Evolutionary conservation across 768 basidiomycete species (phyloP), one percentile per base, ranked within the genome.

Genomic region (Mycena pura): DNA sequence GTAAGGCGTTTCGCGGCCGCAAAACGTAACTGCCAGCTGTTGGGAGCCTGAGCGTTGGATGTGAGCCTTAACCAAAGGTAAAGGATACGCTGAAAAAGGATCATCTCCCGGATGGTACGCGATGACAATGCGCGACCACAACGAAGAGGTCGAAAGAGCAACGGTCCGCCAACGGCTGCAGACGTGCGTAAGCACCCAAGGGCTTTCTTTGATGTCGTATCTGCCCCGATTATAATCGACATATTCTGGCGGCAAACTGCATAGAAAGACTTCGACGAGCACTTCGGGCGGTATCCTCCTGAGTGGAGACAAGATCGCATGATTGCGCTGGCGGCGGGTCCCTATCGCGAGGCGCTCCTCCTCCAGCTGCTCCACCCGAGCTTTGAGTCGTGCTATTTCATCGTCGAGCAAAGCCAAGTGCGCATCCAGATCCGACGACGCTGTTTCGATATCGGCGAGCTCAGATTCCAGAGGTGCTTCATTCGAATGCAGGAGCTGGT

Each of bases 51-150:
- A n/a, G 17, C 55, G 55, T 19, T 25, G 13, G 19, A 47, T 14
- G 5, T 48, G 45, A 3, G 45, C 14, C 34, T 47, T 6, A 8
- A 47, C 22, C 25, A 46, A 9, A 11, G 44, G 17, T 22, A 54
- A 27, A 5, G 44, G 13, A 31, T 24, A 15, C 24, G 19, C 2
- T 4, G 24, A 38, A 3, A 17, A 38, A 2, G 28, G 15, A 11
- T 19, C 28, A 3, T 2, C 2, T 4, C 6, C 17, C 17, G 6
- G 2, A 21, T 6, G 6, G 15, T 13, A 28, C 3, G 19, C 11
- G 13, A 56, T 34, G 34, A n/a, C 5, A 7, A 56, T 10, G 4
- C 19, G 24, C 25, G 54, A 56, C 54, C 54, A 56, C 45, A 56
- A 27, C 11, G 44, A 27, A 17, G 54, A 34, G 7, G 36, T 46